Conservation (phyloP, 805 yeast genomes). For the Monosporozyma servazzii region DNA sequence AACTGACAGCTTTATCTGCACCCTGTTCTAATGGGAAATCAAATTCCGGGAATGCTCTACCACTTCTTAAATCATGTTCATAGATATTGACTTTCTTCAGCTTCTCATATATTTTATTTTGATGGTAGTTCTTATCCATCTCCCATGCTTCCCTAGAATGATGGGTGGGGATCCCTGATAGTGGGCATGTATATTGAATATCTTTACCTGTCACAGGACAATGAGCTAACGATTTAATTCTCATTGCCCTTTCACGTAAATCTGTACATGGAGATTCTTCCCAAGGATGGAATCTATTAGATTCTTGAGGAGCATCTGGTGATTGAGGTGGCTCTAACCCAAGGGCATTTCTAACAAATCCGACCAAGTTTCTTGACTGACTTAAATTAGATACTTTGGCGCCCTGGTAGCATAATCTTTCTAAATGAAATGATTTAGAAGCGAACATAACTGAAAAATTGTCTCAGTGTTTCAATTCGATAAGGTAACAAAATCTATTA, state of each 20-base stretch:
- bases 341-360: conserved; percentile 37
- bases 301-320: conserved; percentile 58
- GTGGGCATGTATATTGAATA: conserved; percentile 82
- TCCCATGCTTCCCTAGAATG: conserved; percentile 88
- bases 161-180: conserved; percentile 95
- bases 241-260: conserved; percentile 83
- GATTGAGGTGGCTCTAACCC: conserved; percentile 59
- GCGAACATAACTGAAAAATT: neutral
- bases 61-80: conserved; percentile 92
- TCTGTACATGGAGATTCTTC: conserved; percentile 87
- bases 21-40: conserved; percentile 82
- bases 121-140: conserved; percentile 64
- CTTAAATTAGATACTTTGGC: neutral
- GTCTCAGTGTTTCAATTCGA: neutral
- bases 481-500: neutral
- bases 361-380: conserved; percentile 1
- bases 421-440: neutral
- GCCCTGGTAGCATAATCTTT: neutral
- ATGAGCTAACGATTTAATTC: conserved; percentile 75
- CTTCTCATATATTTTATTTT: conserved; percentile 54
- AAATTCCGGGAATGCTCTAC: conserved; percentile 91
- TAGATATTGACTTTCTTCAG: conserved; percentile 83
- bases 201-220: conserved; percentile 89
- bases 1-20: conserved; percentile 64
- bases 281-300: conserved; percentile 78